These are phyloP conservation scores for Schrenkiella parvula DNA, from an alignment of 345 rosid species.

Conservation along the genomic window DNA sequence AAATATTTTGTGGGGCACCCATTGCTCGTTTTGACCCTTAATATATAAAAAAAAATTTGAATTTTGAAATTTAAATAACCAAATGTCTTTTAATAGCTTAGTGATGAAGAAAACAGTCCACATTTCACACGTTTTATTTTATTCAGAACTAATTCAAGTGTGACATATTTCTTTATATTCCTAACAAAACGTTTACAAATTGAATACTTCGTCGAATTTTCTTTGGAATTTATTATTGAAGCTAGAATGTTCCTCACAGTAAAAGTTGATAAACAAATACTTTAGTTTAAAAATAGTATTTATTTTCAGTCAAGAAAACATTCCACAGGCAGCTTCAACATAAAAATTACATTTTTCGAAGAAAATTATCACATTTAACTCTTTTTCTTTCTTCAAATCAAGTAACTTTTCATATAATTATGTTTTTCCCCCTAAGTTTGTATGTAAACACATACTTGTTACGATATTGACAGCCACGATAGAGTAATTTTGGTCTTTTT, in stretches of 20 bases:
- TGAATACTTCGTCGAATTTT: neutral
- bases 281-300: neutral
- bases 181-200: neutral
- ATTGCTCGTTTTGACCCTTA: neutral
- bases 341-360: neutral
- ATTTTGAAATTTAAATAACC: neutral
- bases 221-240: neutral
- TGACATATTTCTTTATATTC: neutral
- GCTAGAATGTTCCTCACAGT: neutral
- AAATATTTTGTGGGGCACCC: conserved; percentile 28
- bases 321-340: neutral
- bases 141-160: neutral
- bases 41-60: neutral
- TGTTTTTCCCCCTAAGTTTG: neutral
- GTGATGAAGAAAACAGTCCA: conserved; percentile 27
- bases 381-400: neutral
- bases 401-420: neutral
- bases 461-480: conserved; percentile 19
- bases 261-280: neutral
- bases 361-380: neutral
- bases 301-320: neutral
- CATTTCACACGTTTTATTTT: conserved; percentile 22
- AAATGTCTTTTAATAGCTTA: conserved; percentile 23
- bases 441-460: neutral
- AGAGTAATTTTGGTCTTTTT: neutral